These are phyloP conservation scores for Aureobasidium uvarum DNA, from an alignment of 2,329 filamentous ascomycete species.

Conservation along the genomic window DNA sequence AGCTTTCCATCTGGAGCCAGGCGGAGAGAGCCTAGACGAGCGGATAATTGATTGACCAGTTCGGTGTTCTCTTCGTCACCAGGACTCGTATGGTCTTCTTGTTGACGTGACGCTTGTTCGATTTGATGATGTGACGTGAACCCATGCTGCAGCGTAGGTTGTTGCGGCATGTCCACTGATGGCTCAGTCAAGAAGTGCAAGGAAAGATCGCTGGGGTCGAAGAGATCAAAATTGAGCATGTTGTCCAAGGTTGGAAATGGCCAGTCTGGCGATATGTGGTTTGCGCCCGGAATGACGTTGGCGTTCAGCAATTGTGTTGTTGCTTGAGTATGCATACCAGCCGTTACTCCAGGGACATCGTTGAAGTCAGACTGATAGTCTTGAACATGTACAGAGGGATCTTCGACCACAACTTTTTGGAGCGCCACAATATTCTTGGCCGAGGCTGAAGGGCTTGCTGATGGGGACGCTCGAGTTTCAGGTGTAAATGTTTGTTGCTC, in stretches of 20 bases:
- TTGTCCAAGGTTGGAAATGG: slow-evolving; percentile 24
- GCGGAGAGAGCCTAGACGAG: slow-evolving; percentile 47
- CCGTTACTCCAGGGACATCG: neutral
- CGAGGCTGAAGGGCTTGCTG: neutral
- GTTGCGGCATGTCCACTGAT: neutral
- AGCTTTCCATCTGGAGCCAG: slow-evolving; percentile 46
- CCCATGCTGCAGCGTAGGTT: neutral
- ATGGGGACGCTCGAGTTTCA: neutral
- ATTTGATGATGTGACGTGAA: neutral
- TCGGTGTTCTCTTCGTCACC: slow-evolving; percentile 36
- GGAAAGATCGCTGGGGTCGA: neutral
- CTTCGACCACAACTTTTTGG: neutral
- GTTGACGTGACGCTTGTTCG: neutral
- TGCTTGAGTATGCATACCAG: neutral
- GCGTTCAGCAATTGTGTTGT: neutral
- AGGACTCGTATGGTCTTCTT: neutral
- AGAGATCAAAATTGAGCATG: slow-evolving; percentile 19
- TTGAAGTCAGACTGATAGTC: neutral
- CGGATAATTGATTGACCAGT: slow-evolving; percentile 46
- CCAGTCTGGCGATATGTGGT: slow-evolving; percentile 29
- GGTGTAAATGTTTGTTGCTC: neutral
- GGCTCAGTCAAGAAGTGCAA: slow-evolving; percentile 7
- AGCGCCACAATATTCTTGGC: too few species aligned
- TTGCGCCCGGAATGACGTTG: slow-evolving; percentile 4
- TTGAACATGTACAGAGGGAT: too few species aligned